Evolutionary conservation across 805 yeast genomes (phyloP).

Genomic region (Suhomyces emberorum): DNA sequence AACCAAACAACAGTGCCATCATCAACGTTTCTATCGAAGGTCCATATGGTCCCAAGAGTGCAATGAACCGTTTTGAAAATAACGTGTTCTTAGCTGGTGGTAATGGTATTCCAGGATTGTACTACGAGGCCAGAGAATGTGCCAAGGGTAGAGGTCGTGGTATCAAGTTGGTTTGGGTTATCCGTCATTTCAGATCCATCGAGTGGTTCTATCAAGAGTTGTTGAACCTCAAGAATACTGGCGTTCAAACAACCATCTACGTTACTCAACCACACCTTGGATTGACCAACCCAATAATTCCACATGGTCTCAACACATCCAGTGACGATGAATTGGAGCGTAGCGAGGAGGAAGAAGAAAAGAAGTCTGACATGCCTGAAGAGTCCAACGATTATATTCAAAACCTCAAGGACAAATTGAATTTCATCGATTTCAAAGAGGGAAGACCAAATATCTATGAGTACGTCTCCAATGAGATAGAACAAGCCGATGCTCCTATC

Average conservation of each 20-base stretch:
- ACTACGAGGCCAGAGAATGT: conserved; percentile 28
- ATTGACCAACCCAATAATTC: conserved; percentile 10
- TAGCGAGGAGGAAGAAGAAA: conserved; percentile 13
- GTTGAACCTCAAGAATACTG: conserved; percentile 27
- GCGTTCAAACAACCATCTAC: conserved; percentile 38
- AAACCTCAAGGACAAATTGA: conserved; percentile 20
- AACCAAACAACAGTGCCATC: conserved; percentile 28
- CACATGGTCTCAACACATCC: conserved; percentile 8
- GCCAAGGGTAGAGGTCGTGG: conserved; percentile 12
- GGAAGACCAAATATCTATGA: conserved; percentile 42
- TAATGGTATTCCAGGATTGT: conserved; percentile 41
- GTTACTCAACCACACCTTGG: conserved; percentile 33
- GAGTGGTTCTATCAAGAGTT: conserved; percentile 41
- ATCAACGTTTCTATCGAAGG: conserved; percentile 37
- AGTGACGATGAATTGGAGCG: conserved; percentile 10
- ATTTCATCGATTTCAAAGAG: conserved; percentile 39
- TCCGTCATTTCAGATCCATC: conserved; percentile 37
- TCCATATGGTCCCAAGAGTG: conserved; percentile 34
- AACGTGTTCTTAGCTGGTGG: conserved; percentile 35
- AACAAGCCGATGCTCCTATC: conserved; percentile 34
- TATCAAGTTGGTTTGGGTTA: conserved; percentile 36
- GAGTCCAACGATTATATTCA: conserved; percentile 12
- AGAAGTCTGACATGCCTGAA: conserved; percentile 6
- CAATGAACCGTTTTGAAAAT: conserved; percentile 30
- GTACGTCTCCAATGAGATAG: conserved; percentile 35